These are phyloP conservation scores for Kwoniella pini DNA, from an alignment of 768 basidiomycete genomes.

Conservation along the genomic window DNA sequence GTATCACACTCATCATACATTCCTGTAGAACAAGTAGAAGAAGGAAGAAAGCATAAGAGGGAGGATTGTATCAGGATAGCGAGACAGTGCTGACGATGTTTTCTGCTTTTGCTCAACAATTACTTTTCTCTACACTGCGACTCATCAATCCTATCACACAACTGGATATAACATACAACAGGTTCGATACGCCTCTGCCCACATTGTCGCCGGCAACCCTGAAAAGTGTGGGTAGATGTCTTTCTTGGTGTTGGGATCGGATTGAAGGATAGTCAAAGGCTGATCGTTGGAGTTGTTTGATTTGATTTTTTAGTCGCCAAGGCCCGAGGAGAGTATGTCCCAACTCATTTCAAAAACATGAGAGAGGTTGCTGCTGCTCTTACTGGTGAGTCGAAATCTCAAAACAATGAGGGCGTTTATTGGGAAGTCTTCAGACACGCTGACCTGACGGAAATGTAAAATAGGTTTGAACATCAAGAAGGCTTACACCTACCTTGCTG, in stretches of 20 bases:
- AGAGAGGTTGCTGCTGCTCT: constrained; percentile 95
- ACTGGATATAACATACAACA: constrained; percentile 4
- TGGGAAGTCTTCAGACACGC: no score
- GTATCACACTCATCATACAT: neutral
- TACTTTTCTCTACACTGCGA: neutral
- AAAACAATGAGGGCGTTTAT: neutral
- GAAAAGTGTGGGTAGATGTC: constrained; percentile 76
- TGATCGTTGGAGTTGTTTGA: neutral
- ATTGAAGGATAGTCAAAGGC: constrained; percentile 9
- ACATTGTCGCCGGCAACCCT: constrained; percentile 77
- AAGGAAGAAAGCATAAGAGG: neutral
- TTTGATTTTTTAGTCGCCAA: constrained; percentile 67
- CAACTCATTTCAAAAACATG: constrained; percentile 99
- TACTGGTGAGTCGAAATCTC: constrained; percentile 63
- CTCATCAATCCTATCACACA: neutral
- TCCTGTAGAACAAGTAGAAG: neutral
- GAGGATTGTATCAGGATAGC: neutral
- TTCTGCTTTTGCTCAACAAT: neutral
- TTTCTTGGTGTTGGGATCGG: neutral
- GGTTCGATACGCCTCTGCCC: constrained; percentile 91
- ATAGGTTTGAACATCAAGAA: constrained; percentile 90
- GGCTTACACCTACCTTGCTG: constrained; percentile 89
- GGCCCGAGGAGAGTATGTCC: constrained; percentile 93
- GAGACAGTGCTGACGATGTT: constrained; percentile 14
- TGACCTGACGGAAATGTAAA: no score